These are phyloP conservation scores for Mycena pura DNA, from an alignment of 768 basidiomycete species.

Conservation along the genomic window DNA sequence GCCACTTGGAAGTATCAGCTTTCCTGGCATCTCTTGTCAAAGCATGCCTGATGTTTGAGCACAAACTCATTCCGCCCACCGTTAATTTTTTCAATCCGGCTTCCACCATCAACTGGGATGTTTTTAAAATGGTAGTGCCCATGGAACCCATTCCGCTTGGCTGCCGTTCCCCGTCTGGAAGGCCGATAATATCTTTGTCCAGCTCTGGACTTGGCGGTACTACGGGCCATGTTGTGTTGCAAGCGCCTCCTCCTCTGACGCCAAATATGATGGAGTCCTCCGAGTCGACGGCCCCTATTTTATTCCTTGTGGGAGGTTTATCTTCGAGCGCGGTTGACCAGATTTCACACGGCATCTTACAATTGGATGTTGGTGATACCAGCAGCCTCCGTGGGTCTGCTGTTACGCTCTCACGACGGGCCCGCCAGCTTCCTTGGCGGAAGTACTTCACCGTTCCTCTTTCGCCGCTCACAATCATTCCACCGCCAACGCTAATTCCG, in stretches of 20 bases:
- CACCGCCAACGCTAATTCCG: conserved; percentile 24
- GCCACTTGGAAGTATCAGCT: neutral
- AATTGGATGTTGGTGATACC: neutral
- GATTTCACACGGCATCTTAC: neutral
- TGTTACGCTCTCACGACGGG: conserved; percentile 16
- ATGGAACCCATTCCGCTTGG: conserved; percentile 22
- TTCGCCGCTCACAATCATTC: neutral
- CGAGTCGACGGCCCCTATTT: neutral
- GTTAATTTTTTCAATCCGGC: conserved; percentile 33
- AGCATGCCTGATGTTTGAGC: conserved; percentile 36
- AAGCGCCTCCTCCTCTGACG: conserved; percentile 29
- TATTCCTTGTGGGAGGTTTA: conserved; percentile 1
- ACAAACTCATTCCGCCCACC: conserved; percentile 35
- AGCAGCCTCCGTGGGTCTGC: conserved; percentile 1
- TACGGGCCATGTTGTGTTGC: conserved; percentile 36
- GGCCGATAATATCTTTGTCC: conserved; percentile 34
- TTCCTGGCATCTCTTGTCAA: conserved; percentile 26
- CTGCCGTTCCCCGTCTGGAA: conserved; percentile 16
- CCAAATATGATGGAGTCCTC: neutral
- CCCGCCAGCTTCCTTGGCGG: conserved; percentile 27
- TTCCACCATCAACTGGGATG: conserved; percentile 34
- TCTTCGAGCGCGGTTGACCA: neutral
- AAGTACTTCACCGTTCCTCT: conserved; percentile 7
- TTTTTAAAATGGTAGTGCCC: conserved; percentile 34
- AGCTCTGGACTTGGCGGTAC: conserved; percentile 39